A percentile compares a stretch with the other conserved stretches of the same genome.
phyloP scores from a whole-genome alignment of 129 eudicot species.

The Saussurea involucrata region DNA sequence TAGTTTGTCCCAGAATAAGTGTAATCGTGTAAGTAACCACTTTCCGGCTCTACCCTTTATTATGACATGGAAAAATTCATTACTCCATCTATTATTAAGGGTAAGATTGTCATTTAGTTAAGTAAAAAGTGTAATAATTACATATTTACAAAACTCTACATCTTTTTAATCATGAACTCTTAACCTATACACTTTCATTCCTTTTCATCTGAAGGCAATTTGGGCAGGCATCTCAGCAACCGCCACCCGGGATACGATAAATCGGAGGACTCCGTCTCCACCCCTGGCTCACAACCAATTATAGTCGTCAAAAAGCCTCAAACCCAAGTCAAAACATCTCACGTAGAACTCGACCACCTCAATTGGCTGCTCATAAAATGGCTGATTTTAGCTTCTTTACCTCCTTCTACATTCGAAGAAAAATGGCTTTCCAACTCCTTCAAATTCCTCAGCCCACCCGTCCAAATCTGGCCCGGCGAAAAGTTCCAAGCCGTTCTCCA shows the following conservation, averaged over 20 bases:
- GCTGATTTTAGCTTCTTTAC: slow-evolving; percentile 73
- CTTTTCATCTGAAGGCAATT: slow-evolving; percentile 55
- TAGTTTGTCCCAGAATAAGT: too few relatives aligned
- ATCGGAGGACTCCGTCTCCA: slow-evolving; percentile 42
- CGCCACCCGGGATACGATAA: slow-evolving; percentile 96
- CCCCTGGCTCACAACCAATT: slow-evolving; percentile 44
- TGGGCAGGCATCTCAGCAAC: slow-evolving; percentile 94
- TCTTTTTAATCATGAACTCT: background rate
- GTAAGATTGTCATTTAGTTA: background rate
- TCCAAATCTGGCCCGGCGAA: slow-evolving; percentile 72
- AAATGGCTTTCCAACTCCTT: slow-evolving; percentile 69
- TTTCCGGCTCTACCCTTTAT: background rate
- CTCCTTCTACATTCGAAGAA: slow-evolving; percentile 68
- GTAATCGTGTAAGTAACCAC: too few relatives aligned
- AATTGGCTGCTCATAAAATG: slow-evolving; percentile 93
- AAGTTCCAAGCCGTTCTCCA: slow-evolving; percentile 62
- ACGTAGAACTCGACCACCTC: slow-evolving; percentile 72
- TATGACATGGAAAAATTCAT: background rate
- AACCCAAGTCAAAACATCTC: slow-evolving; percentile 52
- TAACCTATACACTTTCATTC: background rate
- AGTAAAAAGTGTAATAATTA: too few relatives aligned
- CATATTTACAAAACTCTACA: background rate
- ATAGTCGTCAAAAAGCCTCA: slow-evolving; percentile 62
- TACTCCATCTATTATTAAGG: background rate
- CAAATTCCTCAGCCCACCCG: slow-evolving; percentile 65